Conservation (phyloP, 208 protist species). For the Kentomonas sorsogonicus region DNA sequence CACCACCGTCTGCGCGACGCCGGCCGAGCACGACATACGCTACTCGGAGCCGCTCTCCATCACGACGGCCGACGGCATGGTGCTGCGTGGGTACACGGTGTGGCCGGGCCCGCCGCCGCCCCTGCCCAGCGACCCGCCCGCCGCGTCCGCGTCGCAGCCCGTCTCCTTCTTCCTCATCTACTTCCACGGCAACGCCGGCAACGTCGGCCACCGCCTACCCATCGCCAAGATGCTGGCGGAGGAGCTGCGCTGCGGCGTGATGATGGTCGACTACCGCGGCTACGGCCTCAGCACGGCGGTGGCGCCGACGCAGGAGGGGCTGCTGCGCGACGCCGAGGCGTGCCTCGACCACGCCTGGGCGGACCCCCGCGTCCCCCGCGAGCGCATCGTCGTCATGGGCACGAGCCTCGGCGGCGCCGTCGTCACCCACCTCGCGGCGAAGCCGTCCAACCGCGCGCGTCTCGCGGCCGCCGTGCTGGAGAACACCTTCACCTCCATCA, state of each 20-base stretch:
- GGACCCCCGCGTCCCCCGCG: slow-evolving; percentile 49
- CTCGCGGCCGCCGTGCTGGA: slow-evolving; percentile 82
- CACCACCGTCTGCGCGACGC: slow-evolving; percentile 47
- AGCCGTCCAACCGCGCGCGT: slow-evolving; percentile 27
- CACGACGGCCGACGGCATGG: slow-evolving; percentile 55
- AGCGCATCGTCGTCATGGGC: slow-evolving; percentile 84
- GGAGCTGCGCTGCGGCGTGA: slow-evolving; percentile 53
- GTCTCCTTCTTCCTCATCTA: slow-evolving; percentile 67
- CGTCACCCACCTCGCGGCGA: slow-evolving; percentile 66
- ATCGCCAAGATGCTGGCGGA: slow-evolving; percentile 51
- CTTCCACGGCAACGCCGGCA: slow-evolving; percentile 92
- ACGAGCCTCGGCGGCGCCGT: slow-evolving; percentile 89
- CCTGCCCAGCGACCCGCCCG: slow-evolving; percentile 1
- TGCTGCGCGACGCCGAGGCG: slow-evolving; percentile 81
- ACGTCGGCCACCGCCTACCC: slow-evolving; percentile 83
- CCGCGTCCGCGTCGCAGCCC: neutral
- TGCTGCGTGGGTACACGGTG: slow-evolving; percentile 68
- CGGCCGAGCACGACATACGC: slow-evolving; percentile 35
- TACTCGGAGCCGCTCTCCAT: slow-evolving; percentile 66
- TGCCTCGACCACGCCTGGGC: slow-evolving; percentile 70
- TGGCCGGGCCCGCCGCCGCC: slow-evolving; percentile 37
- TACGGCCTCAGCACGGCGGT: slow-evolving; percentile 68
- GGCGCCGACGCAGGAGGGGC: slow-evolving; percentile 55
- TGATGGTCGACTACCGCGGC: slow-evolving; percentile 91
- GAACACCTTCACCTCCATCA: slow-evolving; percentile 89